Evolutionary conservation across 257 asterid genomes (phyloP), one percentile per base, ranked within the genome.

Genomic region (Ligustrum vulgare): DNA sequence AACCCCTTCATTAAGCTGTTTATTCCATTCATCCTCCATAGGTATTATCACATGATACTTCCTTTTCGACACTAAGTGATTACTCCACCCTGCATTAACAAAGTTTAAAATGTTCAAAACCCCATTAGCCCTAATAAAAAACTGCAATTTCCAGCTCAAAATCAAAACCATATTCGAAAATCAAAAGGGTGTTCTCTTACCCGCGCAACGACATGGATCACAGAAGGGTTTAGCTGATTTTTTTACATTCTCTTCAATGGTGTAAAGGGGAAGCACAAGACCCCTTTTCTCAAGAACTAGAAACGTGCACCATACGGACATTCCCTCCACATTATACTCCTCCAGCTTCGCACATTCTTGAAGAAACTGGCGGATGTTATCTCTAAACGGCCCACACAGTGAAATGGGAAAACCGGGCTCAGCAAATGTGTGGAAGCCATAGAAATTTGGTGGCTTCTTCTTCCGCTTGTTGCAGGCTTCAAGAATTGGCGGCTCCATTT

Each of bases 11-110:
- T 75, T 78, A 49, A 89, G 88, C n/a, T 85, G 86, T 58, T 80
- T 86, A 72, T 87, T 81, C 94, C 99, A 95, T 37, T 86, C 96
- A 47, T 84, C 86, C 76, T 90, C 88, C 25, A 67, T 82, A 5
- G 99, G 97, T 70, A 95, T 90, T 74, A 95, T 95, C 70, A 95
- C 71, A 75, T 93, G 99, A 71, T 93, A 95, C 83, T 87, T 95
- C 85, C 92, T 89, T 56, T 77, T 95, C 28, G 97, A 93, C 73
- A 95, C 96, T 28, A 85, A 88, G 77, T 91, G 97, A 62, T 93
- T 90, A 83, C 93, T 89, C 99, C 98, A 93, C 9, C 99, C 99
- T 93, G 82, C 69, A 41, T 41, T 15, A 79, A 22, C 37, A 62
- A 60, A 31, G 11, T 3, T 3, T 8, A 34, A 75, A 67, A 62